These are phyloP conservation scores for Diaporthe humulicola DNA, from an alignment of 2,329 filamentous ascomycete species.

Conservation along the genomic window DNA sequence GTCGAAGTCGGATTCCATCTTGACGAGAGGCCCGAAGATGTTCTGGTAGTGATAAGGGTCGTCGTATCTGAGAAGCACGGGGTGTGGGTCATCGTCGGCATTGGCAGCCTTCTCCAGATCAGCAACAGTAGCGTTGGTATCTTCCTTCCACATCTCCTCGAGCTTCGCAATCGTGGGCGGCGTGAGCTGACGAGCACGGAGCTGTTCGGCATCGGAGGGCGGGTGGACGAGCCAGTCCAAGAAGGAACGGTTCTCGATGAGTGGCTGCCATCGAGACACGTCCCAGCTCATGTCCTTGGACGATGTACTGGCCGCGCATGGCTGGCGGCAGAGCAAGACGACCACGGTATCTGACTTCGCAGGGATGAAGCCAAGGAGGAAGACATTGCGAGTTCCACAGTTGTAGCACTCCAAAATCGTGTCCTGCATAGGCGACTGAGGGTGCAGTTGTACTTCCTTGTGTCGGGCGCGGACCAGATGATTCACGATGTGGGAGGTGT, in stretches of 20 bases:
- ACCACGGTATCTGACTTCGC: conserved; percentile 99
- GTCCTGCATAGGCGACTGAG: conserved; percentile 91
- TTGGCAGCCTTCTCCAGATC: conserved; percentile 93
- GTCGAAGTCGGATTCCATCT: conserved; percentile 99
- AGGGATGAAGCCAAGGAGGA: conserved; percentile 96
- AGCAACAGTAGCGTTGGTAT: conserved; percentile 86
- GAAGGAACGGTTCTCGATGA: conserved; percentile 97
- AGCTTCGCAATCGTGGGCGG: conserved; percentile 96
- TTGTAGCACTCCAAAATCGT: conserved; percentile 99
- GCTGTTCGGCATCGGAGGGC: conserved; percentile 94
- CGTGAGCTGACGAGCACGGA: conserved; percentile 92
- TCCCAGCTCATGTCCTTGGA: conserved; percentile 99
- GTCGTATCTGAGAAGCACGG: conserved; percentile 93
- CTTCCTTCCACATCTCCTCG: conserved; percentile 99
- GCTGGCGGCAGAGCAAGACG: conserved; percentile 94
- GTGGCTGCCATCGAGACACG: conserved; percentile 94
- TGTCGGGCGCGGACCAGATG: conserved; percentile 96
- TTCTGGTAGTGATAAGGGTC: conserved; percentile 99
- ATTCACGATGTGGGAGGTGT: conserved; percentile 97
- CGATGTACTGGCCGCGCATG: conserved; percentile 93
- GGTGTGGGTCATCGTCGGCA: conserved; percentile 94
- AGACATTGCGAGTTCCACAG: conserved; percentile 99
- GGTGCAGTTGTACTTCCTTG: conserved; percentile 98
- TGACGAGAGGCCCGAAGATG: conserved; percentile 96
- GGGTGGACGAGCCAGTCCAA: conserved; percentile 91